Evolutionary conservation across 2,329 filamentous ascomycete species (phyloP).

Genomic region (Arthrobotrys entomopaga): DNA sequence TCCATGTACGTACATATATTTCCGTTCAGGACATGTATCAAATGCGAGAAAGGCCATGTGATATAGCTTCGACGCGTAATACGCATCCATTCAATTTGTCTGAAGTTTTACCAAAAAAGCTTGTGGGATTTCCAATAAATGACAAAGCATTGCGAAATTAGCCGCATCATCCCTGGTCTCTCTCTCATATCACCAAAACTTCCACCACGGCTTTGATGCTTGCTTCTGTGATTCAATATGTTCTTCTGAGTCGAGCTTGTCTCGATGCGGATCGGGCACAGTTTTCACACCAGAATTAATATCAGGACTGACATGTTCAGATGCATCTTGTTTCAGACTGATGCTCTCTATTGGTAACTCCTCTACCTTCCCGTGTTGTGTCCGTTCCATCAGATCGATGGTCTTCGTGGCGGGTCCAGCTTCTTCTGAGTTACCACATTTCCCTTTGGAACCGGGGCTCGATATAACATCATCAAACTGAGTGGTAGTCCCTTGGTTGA

Average conservation of each 20-base stretch:
- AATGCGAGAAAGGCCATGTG: constrained; percentile 27
- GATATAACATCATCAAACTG: no score
- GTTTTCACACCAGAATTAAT: background rate
- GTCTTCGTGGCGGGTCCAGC: no score
- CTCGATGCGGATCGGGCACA: background rate
- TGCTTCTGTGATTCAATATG: background rate
- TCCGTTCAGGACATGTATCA: background rate
- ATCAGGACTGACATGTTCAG: no score
- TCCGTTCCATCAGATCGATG: no score
- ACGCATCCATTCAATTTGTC: constrained; percentile 14
- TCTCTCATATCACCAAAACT: constrained; percentile 13
- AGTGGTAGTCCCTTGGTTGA: no score
- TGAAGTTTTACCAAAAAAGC: background rate
- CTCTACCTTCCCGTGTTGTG: no score
- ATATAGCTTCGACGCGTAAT: constrained; percentile 44
- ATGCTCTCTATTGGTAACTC: no score
- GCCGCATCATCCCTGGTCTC: constrained; percentile 18
- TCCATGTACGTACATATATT: background rate
- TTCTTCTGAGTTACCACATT: no score
- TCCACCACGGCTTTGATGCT: constrained; percentile 31
- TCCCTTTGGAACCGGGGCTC: no score
- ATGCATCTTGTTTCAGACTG: no score
- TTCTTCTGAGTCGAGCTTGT: background rate
- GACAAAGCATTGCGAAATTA: constrained; percentile 48
- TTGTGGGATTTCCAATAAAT: constrained; percentile 42